Evolutionary conservation across 257 asterid genomes (phyloP).

Genomic region (Agastache rugosa): DNA sequence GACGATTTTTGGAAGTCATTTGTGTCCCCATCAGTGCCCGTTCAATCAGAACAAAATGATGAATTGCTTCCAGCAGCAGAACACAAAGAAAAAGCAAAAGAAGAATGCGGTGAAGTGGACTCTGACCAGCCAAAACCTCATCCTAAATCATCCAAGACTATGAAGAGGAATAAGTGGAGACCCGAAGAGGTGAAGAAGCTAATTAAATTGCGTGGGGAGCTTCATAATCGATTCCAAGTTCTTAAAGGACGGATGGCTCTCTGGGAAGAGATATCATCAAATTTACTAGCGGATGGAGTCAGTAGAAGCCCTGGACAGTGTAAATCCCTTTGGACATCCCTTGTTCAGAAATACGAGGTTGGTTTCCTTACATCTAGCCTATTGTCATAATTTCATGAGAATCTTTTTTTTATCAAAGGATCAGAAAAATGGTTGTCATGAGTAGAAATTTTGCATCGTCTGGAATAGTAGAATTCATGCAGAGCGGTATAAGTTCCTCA

Average conservation of each 20-base stretch:
- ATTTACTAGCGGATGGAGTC: conserved; percentile 62
- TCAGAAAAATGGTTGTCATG: too few relatives aligned
- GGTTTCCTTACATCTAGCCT: conserved; percentile 30
- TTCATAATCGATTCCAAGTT: conserved; percentile 83
- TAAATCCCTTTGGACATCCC: conserved; percentile 96
- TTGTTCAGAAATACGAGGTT: conserved; percentile 94
- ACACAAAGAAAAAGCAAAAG: conserved; percentile 39
- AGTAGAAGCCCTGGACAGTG: conserved; percentile 88
- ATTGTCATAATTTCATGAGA: neutral
- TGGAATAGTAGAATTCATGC: too few relatives aligned
- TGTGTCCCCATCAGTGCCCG: conserved; percentile 43
- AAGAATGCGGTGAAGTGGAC: conserved; percentile 50
- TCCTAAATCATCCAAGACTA: conserved; percentile 55
- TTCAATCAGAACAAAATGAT: conserved; percentile 36
- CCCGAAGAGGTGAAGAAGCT: conserved; percentile 83
- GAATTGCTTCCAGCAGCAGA: conserved; percentile 48
- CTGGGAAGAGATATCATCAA: conserved; percentile 95
- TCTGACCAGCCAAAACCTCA: conserved; percentile 47
- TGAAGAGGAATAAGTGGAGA: conserved; percentile 87
- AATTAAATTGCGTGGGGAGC: conserved; percentile 84
- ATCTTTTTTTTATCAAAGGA: neutral
- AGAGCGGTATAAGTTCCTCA: too few relatives aligned
- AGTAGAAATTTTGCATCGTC: too few relatives aligned
- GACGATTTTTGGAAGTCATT: conserved; percentile 63
- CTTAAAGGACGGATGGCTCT: conserved; percentile 94